phyloP scores from a whole-genome alignment of 2,329 filamentous ascomycete genomes.

The Gremmenia infestans region DNA sequence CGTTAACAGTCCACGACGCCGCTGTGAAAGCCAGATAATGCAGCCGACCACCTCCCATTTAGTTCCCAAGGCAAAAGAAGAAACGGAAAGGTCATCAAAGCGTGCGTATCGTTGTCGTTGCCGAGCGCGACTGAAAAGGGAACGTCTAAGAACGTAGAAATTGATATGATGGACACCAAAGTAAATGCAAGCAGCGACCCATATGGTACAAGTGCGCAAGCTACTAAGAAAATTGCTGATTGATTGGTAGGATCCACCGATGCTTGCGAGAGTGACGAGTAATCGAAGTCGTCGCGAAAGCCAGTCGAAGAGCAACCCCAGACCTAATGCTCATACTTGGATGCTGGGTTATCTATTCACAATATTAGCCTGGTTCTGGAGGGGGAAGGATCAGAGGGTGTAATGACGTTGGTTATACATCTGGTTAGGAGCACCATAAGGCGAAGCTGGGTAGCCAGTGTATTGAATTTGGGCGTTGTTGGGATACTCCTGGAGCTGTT shows the following conservation, averaged over 20 bases:
- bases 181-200: constrained; percentile 30
- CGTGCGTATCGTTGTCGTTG: constrained; percentile 30
- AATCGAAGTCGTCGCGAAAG: constrained; percentile 9
- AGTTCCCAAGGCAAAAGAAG: constrained; percentile 12
- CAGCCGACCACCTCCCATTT: constrained; percentile 20
- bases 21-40: constrained; percentile 20
- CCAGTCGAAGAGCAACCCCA: constrained; percentile 7
- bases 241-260: constrained; percentile 16
- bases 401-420: constrained; percentile 56
- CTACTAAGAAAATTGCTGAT: constrained; percentile 21
- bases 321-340: constrained; percentile 33
- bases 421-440: constrained; percentile 46
- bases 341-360: constrained; percentile 27
- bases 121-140: constrained; percentile 23
- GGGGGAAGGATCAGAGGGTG: constrained; percentile 18
- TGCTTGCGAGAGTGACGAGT: constrained; percentile 10
- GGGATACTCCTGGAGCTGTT: constrained; percentile 53
- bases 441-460: constrained; percentile 53
- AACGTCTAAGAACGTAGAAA: constrained; percentile 27
- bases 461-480: constrained; percentile 38
- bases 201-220: constrained; percentile 33
- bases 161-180: constrained; percentile 25
- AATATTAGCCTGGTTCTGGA: constrained; percentile 21
- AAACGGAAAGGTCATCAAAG: constrained; percentile 27
- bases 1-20: constrained; percentile 16